These are phyloP conservation scores for Kurtzmaniella fragi DNA, from an alignment of 805 yeast species.

Conservation along the genomic window DNA sequence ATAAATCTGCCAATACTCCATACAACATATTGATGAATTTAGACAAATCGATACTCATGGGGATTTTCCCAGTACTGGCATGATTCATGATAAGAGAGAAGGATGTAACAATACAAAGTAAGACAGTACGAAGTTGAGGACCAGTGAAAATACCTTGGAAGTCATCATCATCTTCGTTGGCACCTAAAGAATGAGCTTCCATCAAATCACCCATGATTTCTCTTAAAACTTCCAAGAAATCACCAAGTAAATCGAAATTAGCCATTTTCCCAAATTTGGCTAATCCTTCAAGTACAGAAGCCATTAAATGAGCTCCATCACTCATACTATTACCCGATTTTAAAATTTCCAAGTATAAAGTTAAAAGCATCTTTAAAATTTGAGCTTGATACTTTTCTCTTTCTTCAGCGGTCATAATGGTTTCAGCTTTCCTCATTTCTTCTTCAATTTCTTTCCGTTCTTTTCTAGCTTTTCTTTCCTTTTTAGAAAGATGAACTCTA, in stretches of 20 bases:
- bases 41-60: constrained; percentile 65
- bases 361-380: constrained; percentile 65
- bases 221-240: constrained; percentile 80
- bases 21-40: constrained; percentile 76
- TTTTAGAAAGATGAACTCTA: constrained; percentile 85
- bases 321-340: constrained; percentile 24
- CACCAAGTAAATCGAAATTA: constrained; percentile 89
- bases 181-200: constrained; percentile 33
- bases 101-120: constrained; percentile 84
- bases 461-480: constrained; percentile 80
- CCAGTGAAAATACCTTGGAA: constrained; percentile 25
- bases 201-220: constrained; percentile 62
- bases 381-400: constrained; percentile 83
- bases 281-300: constrained; percentile 85
- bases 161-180: constrained; percentile 15
- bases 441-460: constrained; percentile 84
- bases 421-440: constrained; percentile 84
- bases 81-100: constrained; percentile 80
- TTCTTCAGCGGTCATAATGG: constrained; percentile 80
- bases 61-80: constrained; percentile 51
- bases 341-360: constrained; percentile 73
- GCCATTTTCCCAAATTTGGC: constrained; percentile 90
- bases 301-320: constrained; percentile 54
- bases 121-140: constrained; percentile 60
- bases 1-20: constrained; percentile 57